Base-by-base conservation (phyloP, 805 yeast species). In the Ogataea henricii region DNA sequence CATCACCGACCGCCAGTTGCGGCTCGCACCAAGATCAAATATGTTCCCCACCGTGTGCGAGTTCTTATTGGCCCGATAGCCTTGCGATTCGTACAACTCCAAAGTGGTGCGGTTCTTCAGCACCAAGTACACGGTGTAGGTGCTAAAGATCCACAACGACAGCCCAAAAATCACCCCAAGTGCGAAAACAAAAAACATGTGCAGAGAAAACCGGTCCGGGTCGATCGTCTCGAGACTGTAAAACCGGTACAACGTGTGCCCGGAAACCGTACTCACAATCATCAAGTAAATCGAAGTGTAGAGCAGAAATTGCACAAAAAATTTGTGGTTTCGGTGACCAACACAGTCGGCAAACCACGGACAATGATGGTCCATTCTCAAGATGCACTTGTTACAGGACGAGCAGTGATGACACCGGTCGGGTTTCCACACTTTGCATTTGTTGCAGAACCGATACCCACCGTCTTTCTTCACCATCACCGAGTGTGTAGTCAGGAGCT, bases 301-400 rank as follows among this genome's bases (percentile, higher is more conserved):
- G 6, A 74, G 38, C 45, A 90, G 65, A 60, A 87, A 86, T 63
- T 89, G 96, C 22, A 89, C 64, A 60, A 91, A 92, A 62, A 72
- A 79, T 67, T 89, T 87, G 54, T 87, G 90, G 66, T 92, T 92
- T 23, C 70, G 69, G 66, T 80, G 85, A 0, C 98, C 98, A 48
- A 92, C 79, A 65, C 97, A 91, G 4, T 81, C 73, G 1, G 96
- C 84, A 65, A 90, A 89, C 98, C 98, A 92, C 0, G 97, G 97
- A 54, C 85, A 79, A 60, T 79, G 82, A 54, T 79, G 85, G 62
- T 79, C 84, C 84, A 79, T 79, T 37, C 70, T 57, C 34, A 79
- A 59, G 2, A 77, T 62, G 60, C 85, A 79, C 46, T 54, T 62
- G 2, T 68, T 66, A 47, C 82, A 76, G 13, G 74, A 54, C 1